Conservation (phyloP, 495 filamentous ascomycete species). For the Penicillium robsamsonii region DNA sequence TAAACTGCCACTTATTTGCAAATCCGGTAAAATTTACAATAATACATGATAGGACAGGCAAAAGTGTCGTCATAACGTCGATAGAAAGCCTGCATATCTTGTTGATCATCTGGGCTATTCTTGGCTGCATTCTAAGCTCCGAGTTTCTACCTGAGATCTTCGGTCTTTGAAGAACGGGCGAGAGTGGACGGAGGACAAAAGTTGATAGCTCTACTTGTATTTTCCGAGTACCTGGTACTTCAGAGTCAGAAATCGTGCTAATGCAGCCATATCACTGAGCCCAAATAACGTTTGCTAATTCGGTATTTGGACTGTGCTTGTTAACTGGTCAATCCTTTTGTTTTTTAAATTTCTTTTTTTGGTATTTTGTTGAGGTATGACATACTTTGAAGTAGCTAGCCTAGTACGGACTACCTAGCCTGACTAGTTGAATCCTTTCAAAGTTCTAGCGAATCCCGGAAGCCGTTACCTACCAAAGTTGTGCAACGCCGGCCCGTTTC, state of each 20-base stretch:
- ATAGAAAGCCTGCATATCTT: constrained; percentile 20
- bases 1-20: neutral
- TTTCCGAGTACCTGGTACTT: constrained; percentile 16
- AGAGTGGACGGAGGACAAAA: constrained; percentile 18
- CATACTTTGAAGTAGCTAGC: neutral
- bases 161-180: constrained; percentile 4
- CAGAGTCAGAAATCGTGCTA: constrained; percentile 13
- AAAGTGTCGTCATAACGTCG: constrained; percentile 3
- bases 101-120: constrained; percentile 7
- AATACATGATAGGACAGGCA: neutral
- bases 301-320: constrained; percentile 3
- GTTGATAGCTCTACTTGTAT: constrained; percentile 18
- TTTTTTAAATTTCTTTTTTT: neutral
- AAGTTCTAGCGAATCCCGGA: too few relatives aligned
- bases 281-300: constrained; percentile 14
- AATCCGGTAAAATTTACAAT: constrained; percentile 1
- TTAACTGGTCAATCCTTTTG: constrained; percentile 1
- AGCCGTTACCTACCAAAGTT: too few relatives aligned
- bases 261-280: constrained; percentile 10
- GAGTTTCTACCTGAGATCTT: neutral
- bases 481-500: too few relatives aligned
- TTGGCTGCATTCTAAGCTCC: neutral
- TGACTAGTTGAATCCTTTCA: too few relatives aligned
- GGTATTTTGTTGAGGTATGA: neutral
- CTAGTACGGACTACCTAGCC: neutral